Conservation (phyloP, 2,329 filamentous ascomycete genomes). For the Talaromyces sp. region DNA sequence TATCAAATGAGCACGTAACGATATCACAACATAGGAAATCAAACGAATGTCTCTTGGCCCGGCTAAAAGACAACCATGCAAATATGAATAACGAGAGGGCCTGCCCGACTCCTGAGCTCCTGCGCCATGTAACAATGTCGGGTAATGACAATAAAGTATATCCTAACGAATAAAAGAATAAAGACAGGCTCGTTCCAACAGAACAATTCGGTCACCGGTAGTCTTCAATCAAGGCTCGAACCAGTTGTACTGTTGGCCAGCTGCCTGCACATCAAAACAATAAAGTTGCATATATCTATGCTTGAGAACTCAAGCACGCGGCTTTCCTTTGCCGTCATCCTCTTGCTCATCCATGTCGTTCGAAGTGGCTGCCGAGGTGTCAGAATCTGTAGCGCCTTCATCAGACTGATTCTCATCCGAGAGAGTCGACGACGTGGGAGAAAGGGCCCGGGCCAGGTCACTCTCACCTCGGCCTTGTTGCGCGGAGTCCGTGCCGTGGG, state of each 20-base stretch:
- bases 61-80: constrained; percentile 21
- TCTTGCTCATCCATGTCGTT: constrained; percentile 21
- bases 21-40: constrained; percentile 19
- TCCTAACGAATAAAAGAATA: constrained; percentile 7
- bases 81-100: constrained; percentile 20
- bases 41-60: constrained; percentile 21
- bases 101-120: constrained; percentile 21
- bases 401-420: constrained; percentile 27
- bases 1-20: constrained; percentile 16
- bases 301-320: neutral
- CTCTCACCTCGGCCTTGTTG: constrained; percentile 24
- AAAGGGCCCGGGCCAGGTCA: constrained; percentile 22
- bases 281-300: neutral
- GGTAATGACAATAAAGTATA: constrained; percentile 13
- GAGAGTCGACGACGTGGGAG: constrained; percentile 20
- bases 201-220: neutral
- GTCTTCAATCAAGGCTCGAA: neutral
- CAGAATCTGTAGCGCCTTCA: constrained; percentile 26
- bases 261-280: neutral
- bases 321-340: constrained; percentile 10
- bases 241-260: neutral
- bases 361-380: constrained; percentile 26
- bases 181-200: neutral
- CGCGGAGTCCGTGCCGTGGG: constrained; percentile 21
- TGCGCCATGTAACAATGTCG: constrained; percentile 20